Percentiles rank a stretch among this genome's conserved stretches.
These are phyloP conservation scores for Dipodascus albidus DNA, from an alignment of 805 yeast genomes.

Conservation along the genomic window DNA sequence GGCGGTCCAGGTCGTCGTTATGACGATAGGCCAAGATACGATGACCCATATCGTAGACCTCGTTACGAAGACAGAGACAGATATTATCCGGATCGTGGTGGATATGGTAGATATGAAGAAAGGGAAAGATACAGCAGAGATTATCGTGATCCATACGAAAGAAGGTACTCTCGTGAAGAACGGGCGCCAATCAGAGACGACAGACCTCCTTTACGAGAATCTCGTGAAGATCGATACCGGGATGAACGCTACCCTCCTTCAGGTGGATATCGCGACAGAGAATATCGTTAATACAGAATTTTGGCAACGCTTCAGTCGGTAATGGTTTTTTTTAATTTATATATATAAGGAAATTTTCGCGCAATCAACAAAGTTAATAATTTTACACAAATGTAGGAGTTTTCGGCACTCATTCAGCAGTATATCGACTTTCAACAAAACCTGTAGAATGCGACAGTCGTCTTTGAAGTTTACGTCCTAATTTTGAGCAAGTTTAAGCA, in stretches of 20 bases:
- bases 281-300: neutral
- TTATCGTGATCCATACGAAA: slow-evolving; percentile 6
- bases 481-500: no score
- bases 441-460: no score
- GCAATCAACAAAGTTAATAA: no score
- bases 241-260: neutral
- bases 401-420: no score
- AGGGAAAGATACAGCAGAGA: slow-evolving; percentile 5
- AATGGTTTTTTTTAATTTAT: no score
- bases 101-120: slow-evolving; percentile 10
- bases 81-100: slow-evolving; percentile 15
- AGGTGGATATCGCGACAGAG: neutral
- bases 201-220: slow-evolving; percentile 3
- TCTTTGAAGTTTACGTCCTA: no score
- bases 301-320: no score
- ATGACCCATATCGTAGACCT: slow-evolving; percentile 15
- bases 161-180: slow-evolving; percentile 7
- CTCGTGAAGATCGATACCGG: neutral
- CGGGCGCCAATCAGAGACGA: slow-evolving; percentile 9
- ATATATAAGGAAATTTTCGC: no score
- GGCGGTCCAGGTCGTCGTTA: slow-evolving; percentile 4
- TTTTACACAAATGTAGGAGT: no score
- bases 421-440: no score
- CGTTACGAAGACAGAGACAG: slow-evolving; percentile 18
- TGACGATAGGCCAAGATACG: slow-evolving; percentile 8